These are phyloP conservation scores for Scheffersomyces ergatensis DNA, from an alignment of 805 yeast species.

Conservation along the genomic window DNA sequence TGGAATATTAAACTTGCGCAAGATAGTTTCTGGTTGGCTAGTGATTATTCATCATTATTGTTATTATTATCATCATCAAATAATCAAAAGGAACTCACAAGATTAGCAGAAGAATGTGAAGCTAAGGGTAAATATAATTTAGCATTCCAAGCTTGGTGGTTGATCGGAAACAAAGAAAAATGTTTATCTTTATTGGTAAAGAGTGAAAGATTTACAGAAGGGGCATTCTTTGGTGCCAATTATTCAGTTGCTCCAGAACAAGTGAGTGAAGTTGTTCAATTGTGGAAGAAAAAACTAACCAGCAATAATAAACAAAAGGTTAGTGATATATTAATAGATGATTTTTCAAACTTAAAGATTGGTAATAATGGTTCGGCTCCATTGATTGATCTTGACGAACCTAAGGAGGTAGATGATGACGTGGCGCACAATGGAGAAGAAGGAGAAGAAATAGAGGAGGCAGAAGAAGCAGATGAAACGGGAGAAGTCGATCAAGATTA, in stretches of 20 bases:
- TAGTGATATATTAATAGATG: conserved; percentile 59
- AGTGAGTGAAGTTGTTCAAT: conserved; percentile 45
- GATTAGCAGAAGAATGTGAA: conserved; percentile 66
- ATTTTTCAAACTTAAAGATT: conserved; percentile 20
- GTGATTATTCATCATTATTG: conserved; percentile 78
- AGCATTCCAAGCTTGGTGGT: conserved; percentile 92
- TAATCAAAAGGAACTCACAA: conserved; percentile 55
- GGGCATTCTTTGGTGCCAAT: conserved; percentile 74
- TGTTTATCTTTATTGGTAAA: conserved; percentile 65
- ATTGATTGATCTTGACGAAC: conserved; percentile 23
- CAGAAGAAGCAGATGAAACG: conserved; percentile 11
- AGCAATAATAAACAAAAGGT: conserved; percentile 52
- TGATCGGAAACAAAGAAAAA: conserved; percentile 63
- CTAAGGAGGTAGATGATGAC: conserved; percentile 36
- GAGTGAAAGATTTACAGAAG: conserved; percentile 77
- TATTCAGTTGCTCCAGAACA: conserved; percentile 49
- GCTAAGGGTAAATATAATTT: conserved; percentile 79
- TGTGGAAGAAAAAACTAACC: conserved; percentile 66
- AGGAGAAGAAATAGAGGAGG: conserved; percentile 32
- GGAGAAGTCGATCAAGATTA: conserved; percentile 18
- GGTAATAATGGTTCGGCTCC: conserved; percentile 10
- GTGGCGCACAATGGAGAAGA: conserved; percentile 26
- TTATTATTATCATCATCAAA: conserved; percentile 81
- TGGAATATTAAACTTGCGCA: conserved; percentile 84
- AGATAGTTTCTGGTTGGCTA: conserved; percentile 72